Percentiles rank a stretch among this genome's conserved stretches.
Conservation (phyloP, 2,329 filamentous ascomycete genomes). For the Hypoxylon sp. region DNA sequence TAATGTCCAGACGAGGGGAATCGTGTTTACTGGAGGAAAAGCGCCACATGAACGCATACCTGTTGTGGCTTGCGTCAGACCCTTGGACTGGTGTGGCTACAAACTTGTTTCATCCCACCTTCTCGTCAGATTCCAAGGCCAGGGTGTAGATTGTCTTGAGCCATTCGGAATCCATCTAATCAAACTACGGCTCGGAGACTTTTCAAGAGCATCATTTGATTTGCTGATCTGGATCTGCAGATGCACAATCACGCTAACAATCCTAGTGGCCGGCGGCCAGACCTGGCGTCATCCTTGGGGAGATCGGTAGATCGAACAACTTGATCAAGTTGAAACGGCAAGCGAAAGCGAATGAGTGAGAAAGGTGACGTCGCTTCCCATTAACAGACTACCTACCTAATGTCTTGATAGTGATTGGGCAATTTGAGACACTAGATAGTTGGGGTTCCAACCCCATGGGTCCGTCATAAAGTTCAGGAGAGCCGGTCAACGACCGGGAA, state of each 20-base stretch:
- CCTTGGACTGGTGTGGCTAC: conserved; percentile 48
- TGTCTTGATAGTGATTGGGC: conserved; percentile 5
- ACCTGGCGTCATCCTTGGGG: conserved; percentile 37
- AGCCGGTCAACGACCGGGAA: background rate
- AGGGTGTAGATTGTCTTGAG: conserved; percentile 9
- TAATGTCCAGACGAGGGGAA: conserved; percentile 19
- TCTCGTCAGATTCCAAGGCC: conserved; percentile 24
- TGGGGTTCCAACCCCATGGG: conserved; percentile 5
- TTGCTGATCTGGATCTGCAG: conserved; percentile 37
- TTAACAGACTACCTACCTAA: background rate
- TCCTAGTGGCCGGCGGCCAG: conserved; percentile 10
- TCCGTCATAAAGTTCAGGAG: background rate
- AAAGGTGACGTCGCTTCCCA: conserved; percentile 15
- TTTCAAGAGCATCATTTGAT: conserved; percentile 29
- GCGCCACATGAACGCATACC: conserved; percentile 33
- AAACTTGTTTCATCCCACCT: conserved; percentile 49
- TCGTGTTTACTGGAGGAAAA: conserved; percentile 7
- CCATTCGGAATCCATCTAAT: conserved; percentile 24
- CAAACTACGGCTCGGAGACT: conserved; percentile 23
- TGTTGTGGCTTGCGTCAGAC: conserved; percentile 44
- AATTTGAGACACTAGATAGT: background rate
- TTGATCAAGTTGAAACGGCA: conserved; percentile 5
- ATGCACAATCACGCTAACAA: conserved; percentile 26
- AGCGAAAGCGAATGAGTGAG: conserved; percentile 2
- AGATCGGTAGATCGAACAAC: conserved; percentile 31